phyloP scores from a whole-genome alignment of 805 yeast species.

The Nakazawaea molendinolei region DNA sequence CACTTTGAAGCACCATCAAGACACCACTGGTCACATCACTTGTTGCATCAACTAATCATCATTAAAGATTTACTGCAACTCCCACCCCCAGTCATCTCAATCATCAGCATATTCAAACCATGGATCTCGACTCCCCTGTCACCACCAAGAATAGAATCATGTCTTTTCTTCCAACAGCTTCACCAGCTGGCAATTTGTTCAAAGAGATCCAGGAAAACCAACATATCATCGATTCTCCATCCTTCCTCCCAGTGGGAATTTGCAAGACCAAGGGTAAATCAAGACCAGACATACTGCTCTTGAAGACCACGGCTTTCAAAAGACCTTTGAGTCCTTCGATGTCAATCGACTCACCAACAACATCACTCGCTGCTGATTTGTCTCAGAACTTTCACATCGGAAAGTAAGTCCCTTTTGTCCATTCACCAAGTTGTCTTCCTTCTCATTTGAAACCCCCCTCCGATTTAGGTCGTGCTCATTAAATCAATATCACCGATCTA shows the following conservation, averaged over 20 bases:
- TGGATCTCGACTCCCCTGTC: constrained; percentile 7
- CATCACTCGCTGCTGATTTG: constrained; percentile 30
- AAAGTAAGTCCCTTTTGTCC: constrained; percentile 4
- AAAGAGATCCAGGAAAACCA: background rate
- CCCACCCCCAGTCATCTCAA: no score
- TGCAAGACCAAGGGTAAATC: constrained; percentile 12
- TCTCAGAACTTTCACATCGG: constrained; percentile 29
- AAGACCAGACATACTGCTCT: constrained; percentile 14
- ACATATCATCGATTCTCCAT: constrained; percentile 17
- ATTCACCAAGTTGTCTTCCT: no score
- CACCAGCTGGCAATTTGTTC: background rate
- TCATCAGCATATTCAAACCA: background rate
- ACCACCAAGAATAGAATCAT: background rate
- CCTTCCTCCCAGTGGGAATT: constrained; percentile 16
- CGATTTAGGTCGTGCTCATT: no score
- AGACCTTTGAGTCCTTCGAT: constrained; percentile 27
- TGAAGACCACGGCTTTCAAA: constrained; percentile 16
- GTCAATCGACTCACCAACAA: constrained; percentile 33
- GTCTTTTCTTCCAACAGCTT: background rate
- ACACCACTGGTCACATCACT: no score
- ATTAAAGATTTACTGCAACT: no score
- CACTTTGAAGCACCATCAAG: no score
- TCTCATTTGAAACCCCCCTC: no score
- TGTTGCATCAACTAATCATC: no score
- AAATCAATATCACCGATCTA: no score